These are phyloP conservation scores for Botrytis byssoidea DNA, from an alignment of 2,329 filamentous ascomycete genomes.

Conservation along the genomic window DNA sequence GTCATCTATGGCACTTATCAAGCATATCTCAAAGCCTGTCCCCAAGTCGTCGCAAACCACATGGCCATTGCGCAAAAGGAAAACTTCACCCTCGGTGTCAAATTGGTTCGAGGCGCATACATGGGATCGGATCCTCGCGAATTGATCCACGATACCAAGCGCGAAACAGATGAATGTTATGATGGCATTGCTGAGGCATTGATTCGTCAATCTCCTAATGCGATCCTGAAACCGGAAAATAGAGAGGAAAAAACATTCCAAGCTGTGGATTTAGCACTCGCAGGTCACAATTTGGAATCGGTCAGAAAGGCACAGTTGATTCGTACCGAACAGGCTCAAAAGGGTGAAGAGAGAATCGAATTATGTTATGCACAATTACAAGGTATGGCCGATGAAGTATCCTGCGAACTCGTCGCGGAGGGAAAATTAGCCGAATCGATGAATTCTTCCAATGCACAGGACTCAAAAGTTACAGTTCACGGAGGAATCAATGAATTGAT, in stretches of 20 bases:
- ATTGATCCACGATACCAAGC: conserved; percentile 70
- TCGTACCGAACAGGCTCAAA: conserved; percentile 44
- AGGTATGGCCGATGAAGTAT: conserved; percentile 95
- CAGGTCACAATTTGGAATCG: conserved; percentile 77
- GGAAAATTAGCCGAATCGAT: conserved; percentile 33
- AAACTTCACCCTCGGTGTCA: conserved; percentile 67
- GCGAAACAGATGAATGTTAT: conserved; percentile 69
- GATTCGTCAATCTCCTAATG: conserved; percentile 61
- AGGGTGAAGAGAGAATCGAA: conserved; percentile 43
- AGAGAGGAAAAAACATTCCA: conserved; percentile 50
- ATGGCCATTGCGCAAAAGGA: conserved; percentile 57
- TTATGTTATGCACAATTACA: conserved; percentile 76
- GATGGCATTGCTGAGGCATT: conserved; percentile 68
- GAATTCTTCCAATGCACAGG: background rate
- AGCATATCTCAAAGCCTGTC: conserved; percentile 67
- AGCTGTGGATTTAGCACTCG: conserved; percentile 64
- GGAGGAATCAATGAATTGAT: background rate
- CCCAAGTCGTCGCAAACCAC: conserved; percentile 57
- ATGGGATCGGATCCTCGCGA: conserved; percentile 67
- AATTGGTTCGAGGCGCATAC: conserved; percentile 75
- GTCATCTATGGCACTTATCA: conserved; percentile 81
- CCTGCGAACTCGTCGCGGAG: conserved; percentile 53
- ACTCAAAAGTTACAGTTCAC: background rate
- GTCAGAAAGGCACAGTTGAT: conserved; percentile 58
- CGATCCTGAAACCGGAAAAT: conserved; percentile 47